Evolutionary conservation across 1,139 yeast genomes (phyloP).

Genomic region (Kodamaea ohmeri): DNA sequence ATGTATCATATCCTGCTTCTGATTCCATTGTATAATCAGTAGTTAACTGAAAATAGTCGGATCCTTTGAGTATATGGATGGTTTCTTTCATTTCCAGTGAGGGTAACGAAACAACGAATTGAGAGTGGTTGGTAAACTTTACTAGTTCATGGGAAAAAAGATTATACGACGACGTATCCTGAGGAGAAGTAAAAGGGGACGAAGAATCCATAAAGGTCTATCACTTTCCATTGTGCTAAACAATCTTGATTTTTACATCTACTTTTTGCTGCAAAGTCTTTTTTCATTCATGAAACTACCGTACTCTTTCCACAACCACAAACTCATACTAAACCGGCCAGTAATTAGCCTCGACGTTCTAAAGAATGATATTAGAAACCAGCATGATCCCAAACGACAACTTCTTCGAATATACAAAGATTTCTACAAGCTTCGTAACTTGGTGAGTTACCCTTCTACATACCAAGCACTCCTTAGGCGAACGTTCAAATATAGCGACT

Average conservation of each 20-base stretch:
- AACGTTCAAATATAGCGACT: conserved; percentile 23
- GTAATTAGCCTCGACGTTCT: conserved; percentile 12
- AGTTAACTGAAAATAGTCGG: not conserved
- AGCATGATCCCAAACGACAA: conserved; percentile 16
- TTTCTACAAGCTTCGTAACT: conserved; percentile 31
- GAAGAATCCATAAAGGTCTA: no score
- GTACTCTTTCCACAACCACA: conserved; percentile 9
- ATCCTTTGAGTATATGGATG: not conserved
- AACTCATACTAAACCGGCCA: conserved; percentile 11
- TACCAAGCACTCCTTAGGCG: conserved; percentile 27
- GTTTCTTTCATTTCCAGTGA: not conserved
- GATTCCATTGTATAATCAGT: not conserved
- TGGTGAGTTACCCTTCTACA: conserved; percentile 21
- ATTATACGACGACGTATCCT: no score
- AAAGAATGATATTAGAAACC: conserved; percentile 10
- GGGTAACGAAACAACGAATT: not conserved
- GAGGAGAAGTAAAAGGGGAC: no score
- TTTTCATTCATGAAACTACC: conserved; percentile 2
- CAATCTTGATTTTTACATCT: not conserved
- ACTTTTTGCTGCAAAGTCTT: not conserved
- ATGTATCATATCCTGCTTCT: no score
- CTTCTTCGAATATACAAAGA: conserved; percentile 28
- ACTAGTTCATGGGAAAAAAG: no score
- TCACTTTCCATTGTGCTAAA: not conserved
- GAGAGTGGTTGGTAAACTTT: no score